Conservation (phyloP, 1,139 yeast genomes). For the Debaryomyces udenii region DNA sequence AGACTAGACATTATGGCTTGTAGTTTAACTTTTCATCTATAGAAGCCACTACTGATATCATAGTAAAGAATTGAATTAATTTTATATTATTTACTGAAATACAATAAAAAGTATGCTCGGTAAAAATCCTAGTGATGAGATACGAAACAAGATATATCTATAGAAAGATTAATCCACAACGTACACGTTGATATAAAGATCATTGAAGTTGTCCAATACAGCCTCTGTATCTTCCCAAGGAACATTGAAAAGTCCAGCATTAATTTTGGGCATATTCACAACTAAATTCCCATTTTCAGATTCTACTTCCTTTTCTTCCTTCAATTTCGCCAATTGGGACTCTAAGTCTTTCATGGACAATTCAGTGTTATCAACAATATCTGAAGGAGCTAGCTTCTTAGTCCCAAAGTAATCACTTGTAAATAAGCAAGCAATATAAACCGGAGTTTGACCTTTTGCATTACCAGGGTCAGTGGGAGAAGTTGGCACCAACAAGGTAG, state of each 20-base stretch:
- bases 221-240: constrained; percentile 75
- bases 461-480: constrained; percentile 30
- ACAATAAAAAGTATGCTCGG: constrained; percentile 8
- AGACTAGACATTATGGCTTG: constrained; percentile 11
- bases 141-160: not conserved
- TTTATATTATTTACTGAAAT: constrained; percentile 1
- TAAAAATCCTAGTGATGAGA: constrained; percentile 3
- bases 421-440: constrained; percentile 63
- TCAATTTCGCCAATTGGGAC: constrained; percentile 32
- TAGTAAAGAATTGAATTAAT: not conserved
- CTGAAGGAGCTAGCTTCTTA: constrained; percentile 27
- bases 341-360: constrained; percentile 50
- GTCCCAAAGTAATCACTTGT: constrained; percentile 56
- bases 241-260: constrained; percentile 76
- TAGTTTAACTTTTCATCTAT: too few species aligned
- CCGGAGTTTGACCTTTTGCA: constrained; percentile 24
- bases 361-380: constrained; percentile 53
- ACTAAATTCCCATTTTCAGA: constrained; percentile 21
- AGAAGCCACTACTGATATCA: not conserved
- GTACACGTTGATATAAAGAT: constrained; percentile 46
- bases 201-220: constrained; percentile 36
- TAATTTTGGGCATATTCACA: constrained; percentile 73
- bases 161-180: constrained; percentile 14
- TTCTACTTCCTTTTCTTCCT: constrained; percentile 17
- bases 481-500: constrained; percentile 50